Conservation (phyloP, 2,329 filamentous ascomycete genomes). For the Arthrobotrys megalospora region DNA sequence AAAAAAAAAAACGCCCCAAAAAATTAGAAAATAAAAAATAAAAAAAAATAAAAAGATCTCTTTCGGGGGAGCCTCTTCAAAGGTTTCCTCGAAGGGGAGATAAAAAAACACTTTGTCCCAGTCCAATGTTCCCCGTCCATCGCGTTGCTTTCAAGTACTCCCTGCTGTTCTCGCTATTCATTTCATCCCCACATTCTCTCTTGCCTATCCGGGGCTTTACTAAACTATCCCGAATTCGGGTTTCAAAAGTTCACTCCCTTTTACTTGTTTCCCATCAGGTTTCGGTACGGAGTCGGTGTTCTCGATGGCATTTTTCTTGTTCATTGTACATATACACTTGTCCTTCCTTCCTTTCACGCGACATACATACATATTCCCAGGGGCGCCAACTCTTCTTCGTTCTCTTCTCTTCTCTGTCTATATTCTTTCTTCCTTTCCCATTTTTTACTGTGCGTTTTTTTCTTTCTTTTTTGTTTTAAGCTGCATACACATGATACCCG, state of each 20-base stretch:
- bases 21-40: constrained; percentile 12
- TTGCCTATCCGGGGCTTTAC: neutral
- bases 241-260: constrained; percentile 8
- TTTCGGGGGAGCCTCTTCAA: neutral
- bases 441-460: neutral
- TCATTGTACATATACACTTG: constrained; percentile 16
- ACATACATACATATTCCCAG: constrained; percentile 14
- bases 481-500: constrained; percentile 21
- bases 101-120: constrained; percentile 1
- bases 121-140: neutral
- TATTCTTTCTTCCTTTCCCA: neutral
- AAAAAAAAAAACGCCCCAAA: constrained; percentile 1
- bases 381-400: neutral
- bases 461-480: neutral
- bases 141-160: neutral
- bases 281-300: constrained; percentile 19
- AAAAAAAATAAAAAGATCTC: constrained; percentile 6
- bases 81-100: neutral
- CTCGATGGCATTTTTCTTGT: neutral
- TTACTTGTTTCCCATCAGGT: neutral
- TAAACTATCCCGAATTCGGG: neutral
- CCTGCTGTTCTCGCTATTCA: neutral
- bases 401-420: constrained; percentile 16
- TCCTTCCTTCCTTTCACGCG: neutral
- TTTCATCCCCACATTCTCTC: neutral